Evolutionary conservation across 2,329 filamentous ascomycete genomes (phyloP).

Genomic region (Alternaria gansuensis): DNA sequence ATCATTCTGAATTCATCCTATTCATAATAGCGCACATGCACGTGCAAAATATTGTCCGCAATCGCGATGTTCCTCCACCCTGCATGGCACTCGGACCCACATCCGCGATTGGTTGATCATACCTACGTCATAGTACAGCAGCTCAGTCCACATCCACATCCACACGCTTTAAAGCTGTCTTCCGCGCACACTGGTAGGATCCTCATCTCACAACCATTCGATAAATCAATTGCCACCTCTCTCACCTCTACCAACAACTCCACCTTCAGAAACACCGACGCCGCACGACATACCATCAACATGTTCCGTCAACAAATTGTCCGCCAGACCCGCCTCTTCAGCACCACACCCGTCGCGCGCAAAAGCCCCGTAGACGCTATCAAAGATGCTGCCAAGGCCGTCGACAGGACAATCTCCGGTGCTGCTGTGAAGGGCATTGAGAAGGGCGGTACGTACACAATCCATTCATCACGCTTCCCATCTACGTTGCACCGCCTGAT

Average conservation of each 20-base stretch:
- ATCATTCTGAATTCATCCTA: constrained; percentile 6
- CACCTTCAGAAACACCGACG: constrained; percentile 11
- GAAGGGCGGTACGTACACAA: constrained; percentile 64
- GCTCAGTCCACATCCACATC: constrained; percentile 20
- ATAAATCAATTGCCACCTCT: constrained; percentile 10
- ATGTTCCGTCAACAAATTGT: constrained; percentile 59
- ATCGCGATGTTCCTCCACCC: constrained; percentile 12
- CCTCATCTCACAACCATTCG: constrained; percentile 18
- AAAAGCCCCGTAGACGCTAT: constrained; percentile 64
- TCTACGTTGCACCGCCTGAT: constrained; percentile 12
- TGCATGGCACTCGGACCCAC: constrained; percentile 15
- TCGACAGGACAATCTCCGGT: constrained; percentile 65
- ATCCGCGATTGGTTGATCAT: constrained; percentile 26
- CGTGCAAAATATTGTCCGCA: constrained; percentile 12
- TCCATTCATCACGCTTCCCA: neutral
- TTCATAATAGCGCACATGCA: neutral
- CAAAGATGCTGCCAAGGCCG: constrained; percentile 67
- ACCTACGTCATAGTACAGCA: constrained; percentile 35
- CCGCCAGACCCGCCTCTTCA: constrained; percentile 62
- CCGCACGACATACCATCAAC: constrained; percentile 32
- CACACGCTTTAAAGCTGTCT: constrained; percentile 30
- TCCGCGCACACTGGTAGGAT: constrained; percentile 14
- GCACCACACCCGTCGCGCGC: constrained; percentile 59
- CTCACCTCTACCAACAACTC: constrained; percentile 8
- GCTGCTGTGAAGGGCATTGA: constrained; percentile 69